phyloP scores from a whole-genome alignment of 352 stramenopile genomes.

The Globisporangium takayamanum region DNA sequence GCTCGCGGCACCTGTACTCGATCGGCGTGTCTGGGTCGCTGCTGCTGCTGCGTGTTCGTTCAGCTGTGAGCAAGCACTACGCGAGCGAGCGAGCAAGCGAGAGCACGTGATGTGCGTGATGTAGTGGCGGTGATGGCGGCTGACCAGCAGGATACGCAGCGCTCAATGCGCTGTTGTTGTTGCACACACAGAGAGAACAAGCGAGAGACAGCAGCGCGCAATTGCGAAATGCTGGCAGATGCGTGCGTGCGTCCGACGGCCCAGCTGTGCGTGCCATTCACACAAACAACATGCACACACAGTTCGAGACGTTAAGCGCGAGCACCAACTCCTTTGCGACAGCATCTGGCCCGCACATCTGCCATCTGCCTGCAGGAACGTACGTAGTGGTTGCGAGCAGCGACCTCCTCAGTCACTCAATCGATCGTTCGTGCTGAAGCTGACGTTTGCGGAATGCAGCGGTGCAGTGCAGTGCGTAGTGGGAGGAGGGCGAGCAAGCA shows the following conservation, averaged over 20 bases:
- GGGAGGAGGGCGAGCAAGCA: too few relatives aligned
- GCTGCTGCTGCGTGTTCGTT: neutral
- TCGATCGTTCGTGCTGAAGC: neutral
- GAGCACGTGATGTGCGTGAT: neutral
- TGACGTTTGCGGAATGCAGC: neutral
- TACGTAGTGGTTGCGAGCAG: neutral
- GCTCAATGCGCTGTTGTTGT: neutral
- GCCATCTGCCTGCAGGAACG: neutral
- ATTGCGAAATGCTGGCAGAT: neutral
- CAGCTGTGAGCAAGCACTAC: neutral
- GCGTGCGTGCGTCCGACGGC: neutral
- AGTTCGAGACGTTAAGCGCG: too few relatives aligned
- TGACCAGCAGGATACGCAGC: too few relatives aligned
- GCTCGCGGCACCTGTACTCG: neutral
- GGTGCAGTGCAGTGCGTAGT: too few relatives aligned
- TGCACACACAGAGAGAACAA: neutral
- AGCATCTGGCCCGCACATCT: neutral
- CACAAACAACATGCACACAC: neutral
- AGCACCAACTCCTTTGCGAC: neutral
- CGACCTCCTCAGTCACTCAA: neutral
- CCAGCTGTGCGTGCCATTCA: constrained; percentile 1
- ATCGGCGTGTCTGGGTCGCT: neutral
- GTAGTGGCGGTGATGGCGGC: too few relatives aligned
- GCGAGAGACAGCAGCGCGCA: neutral
- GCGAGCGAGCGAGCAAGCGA: neutral